Evolutionary conservation across 768 basidiomycete genomes (phyloP), one percentile per base, ranked within the genome.

Genomic region (Asterophora parasitica): DNA sequence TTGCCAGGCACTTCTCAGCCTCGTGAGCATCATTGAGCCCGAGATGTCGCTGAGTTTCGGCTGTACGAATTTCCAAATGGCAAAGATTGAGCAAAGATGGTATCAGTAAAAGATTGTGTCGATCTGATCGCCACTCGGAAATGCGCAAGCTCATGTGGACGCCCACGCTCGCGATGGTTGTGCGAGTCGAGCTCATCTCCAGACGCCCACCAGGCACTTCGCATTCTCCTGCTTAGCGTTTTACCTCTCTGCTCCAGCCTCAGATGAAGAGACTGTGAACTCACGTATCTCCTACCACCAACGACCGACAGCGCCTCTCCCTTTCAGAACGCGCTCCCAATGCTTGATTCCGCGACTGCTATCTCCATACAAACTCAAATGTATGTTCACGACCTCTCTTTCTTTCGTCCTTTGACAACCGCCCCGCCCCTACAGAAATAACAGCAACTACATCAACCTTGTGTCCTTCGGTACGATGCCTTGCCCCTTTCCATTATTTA

Each of bases 391-490:
- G 6, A 16, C 31, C 15, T 17, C 17, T 40, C 11, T n/a, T 7
- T 9, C 23, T 23, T 1, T 2, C 20, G 3, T 6, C 13, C 33
- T 16, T 37, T 8, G 8, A 45, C 9, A 12, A 17, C 11, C 26
- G 26, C 7, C 34, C 27, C 7, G 13, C 23, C 23, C 6, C 23
- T 23, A 23, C 28, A 59, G 59, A 38, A 34, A 27, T 31, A 12
- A 13, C 12, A 31, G 23, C 35, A 50, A 43, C 19, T 53, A 52
- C 33, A 33, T 58, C 20, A 51, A 53, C 34, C 30, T 61, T 9
- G 44, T 50, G 13, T 50, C 59, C 0, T 53, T 50, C 15, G 56
- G 59, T 61, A 43, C 23, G 46, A n/a, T 11, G 28, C 26, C 26
- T 12, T 11, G 28, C 26, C 26, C n/a, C 35, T 42, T 16, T 12